A percentile compares a stretch with the other conserved stretches of the same genome.
Conservation (phyloP, 2,329 filamentous ascomycete genomes). For the Geosmithia putterillii region DNA sequence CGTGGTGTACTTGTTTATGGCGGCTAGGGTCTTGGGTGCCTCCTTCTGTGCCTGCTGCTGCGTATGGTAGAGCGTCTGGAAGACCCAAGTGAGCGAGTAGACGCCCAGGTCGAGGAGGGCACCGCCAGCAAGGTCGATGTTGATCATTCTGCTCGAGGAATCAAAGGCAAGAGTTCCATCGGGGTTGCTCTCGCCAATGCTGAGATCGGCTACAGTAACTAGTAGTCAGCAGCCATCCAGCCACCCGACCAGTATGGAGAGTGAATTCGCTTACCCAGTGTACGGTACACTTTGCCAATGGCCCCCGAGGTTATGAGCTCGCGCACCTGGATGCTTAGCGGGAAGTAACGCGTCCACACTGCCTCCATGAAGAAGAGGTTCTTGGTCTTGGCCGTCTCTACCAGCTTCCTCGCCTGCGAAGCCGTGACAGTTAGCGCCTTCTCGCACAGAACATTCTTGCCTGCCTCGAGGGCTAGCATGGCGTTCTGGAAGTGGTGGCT, state of each 20-base stretch:
- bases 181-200: slow-evolving; percentile 44
- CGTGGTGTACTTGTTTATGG: slow-evolving; percentile 59
- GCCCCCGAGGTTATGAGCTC: slow-evolving; percentile 45
- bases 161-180: slow-evolving; percentile 45
- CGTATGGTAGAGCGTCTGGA: slow-evolving; percentile 77
- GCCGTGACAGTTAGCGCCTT: slow-evolving; percentile 84
- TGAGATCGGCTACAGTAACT: slow-evolving; percentile 37
- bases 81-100: slow-evolving; percentile 83
- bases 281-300: slow-evolving; percentile 50
- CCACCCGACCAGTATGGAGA: neutral
- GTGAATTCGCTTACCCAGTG: slow-evolving; percentile 27
- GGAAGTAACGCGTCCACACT: slow-evolving; percentile 85
- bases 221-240: neutral
- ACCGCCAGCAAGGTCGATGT: slow-evolving; percentile 70
- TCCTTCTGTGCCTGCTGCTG: slow-evolving; percentile 57
- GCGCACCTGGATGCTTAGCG: slow-evolving; percentile 63
- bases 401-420: slow-evolving; percentile 59
- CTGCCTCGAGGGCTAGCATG: slow-evolving; percentile 70
- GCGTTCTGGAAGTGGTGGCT: slow-evolving; percentile 89
- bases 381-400: slow-evolving; percentile 60
- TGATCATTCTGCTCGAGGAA: slow-evolving; percentile 65
- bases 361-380: slow-evolving; percentile 72
- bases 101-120: slow-evolving; percentile 76
- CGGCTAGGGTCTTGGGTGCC: slow-evolving; percentile 53
- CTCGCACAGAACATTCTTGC: slow-evolving; percentile 84